Evolutionary conservation across 768 basidiomycete species (phyloP).

Genomic region (Suillus weaverae): DNA sequence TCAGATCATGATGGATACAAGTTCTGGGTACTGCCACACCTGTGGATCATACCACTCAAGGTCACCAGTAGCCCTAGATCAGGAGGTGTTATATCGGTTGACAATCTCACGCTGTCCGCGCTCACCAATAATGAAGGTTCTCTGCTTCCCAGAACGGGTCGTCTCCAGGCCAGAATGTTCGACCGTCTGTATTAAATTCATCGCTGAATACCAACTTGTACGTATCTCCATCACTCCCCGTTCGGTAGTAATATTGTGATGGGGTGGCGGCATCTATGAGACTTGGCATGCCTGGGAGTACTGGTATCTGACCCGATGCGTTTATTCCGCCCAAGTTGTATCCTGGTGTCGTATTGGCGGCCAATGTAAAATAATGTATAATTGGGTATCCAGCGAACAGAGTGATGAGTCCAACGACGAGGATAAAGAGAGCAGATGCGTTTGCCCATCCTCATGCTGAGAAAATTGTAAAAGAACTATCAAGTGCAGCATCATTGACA

Average conservation of each 20-base stretch:
- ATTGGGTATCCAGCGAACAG: slow-evolving; percentile 92
- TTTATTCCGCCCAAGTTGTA: slow-evolving; percentile 89
- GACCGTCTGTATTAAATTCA: slow-evolving; percentile 76
- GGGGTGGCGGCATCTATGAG: slow-evolving; percentile 84
- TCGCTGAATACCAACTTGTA: slow-evolving; percentile 89
- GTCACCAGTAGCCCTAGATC: slow-evolving; percentile 61
- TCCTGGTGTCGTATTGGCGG: slow-evolving; percentile 38
- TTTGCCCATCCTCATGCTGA: slow-evolving; percentile 86
- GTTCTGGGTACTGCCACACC: slow-evolving; percentile 37
- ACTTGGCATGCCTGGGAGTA: slow-evolving; percentile 60
- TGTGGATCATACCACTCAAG: slow-evolving; percentile 83
- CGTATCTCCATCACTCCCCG: slow-evolving; percentile 71
- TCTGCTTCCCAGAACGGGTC: slow-evolving; percentile 86
- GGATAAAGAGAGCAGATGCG: slow-evolving; percentile 65
- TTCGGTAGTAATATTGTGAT: slow-evolving; percentile 48
- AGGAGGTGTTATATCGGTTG: not conserved
- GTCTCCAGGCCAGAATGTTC: slow-evolving; percentile 77
- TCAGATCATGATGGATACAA: slow-evolving; percentile 3
- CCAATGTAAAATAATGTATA: slow-evolving; percentile 51
- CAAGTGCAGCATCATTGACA: slow-evolving; percentile 59
- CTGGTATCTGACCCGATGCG: slow-evolving; percentile 82
- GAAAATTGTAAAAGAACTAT: slow-evolving; percentile 67
- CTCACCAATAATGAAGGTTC: slow-evolving; percentile 80
- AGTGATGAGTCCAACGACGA: slow-evolving; percentile 66
- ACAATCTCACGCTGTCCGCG: not conserved